A percentile compares a stretch with the other conserved stretches of the same genome.
These are phyloP conservation scores for Raffaelea arxii DNA, from an alignment of 2,329 filamentous ascomycete genomes.

Conservation along the genomic window DNA sequence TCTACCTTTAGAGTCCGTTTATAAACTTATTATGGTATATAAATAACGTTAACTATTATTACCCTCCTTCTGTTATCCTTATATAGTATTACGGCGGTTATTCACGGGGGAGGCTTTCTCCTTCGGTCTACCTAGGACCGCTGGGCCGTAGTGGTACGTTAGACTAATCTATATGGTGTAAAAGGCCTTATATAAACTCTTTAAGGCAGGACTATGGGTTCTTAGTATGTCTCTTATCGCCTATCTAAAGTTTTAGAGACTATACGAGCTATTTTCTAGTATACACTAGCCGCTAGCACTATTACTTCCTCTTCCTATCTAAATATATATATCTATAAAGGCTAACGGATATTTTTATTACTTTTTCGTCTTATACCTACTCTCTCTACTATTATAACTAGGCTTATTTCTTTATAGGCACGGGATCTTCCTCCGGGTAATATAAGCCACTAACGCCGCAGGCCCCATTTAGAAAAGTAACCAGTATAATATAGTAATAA, in stretches of 20 bases:
- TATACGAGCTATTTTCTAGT: neutral
- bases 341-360: neutral
- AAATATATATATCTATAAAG: neutral
- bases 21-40: neutral
- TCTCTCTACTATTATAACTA: neutral
- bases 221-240: neutral
- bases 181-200: neutral
- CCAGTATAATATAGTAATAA: neutral
- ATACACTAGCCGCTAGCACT: neutral
- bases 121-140: neutral
- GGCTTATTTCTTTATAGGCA: neutral
- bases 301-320: neutral
- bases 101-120: neutral
- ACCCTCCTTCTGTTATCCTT: neutral
- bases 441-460: no score
- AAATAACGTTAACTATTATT: neutral
- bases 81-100: neutral
- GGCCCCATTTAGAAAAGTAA: neutral
- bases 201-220: neutral
- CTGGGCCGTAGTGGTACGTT: neutral
- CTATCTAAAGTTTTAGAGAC: neutral
- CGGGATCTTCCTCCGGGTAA: neutral
- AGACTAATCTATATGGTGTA: neutral
- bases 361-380: neutral
- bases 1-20: neutral